phyloP scores from a whole-genome alignment of 345 rosid genomes.

The Bruguiera gymnorhiza region DNA sequence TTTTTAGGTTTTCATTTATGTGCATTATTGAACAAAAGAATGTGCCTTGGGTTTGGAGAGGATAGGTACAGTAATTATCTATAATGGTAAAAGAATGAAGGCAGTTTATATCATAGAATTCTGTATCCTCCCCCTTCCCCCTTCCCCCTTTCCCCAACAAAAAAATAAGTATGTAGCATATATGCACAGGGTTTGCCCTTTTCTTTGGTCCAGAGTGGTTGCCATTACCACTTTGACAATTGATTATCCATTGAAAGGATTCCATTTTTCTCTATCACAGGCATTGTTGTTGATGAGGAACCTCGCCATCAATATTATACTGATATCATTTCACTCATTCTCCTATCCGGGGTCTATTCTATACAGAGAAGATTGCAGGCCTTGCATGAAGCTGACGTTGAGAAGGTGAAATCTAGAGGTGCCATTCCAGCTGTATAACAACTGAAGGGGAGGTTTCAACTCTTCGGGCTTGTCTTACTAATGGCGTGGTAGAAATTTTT shows the following conservation, averaged over 20 bases:
- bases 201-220: background rate
- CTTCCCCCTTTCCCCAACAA: too few species aligned
- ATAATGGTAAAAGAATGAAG: background rate
- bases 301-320: constrained; percentile 56
- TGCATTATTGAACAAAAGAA: background rate
- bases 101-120: background rate
- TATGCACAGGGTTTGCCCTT: too few species aligned
- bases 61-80: background rate
- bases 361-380: constrained; percentile 46
- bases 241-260: background rate
- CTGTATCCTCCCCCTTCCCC: too few species aligned
- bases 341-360: background rate
- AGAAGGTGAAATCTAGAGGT: constrained; percentile 22
- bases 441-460: constrained; percentile 1
- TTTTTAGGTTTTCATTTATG: background rate
- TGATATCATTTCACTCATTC: background rate
- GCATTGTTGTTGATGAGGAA: constrained; percentile 74
- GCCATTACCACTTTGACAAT: background rate
- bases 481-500: background rate
- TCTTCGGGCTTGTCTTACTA: background rate
- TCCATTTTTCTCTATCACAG: constrained; percentile 36
- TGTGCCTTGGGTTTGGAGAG: background rate
- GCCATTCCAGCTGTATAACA: constrained; percentile 29
- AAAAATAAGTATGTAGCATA: too few species aligned
- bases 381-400: constrained; percentile 19